Percentiles rank a stretch among this genome's conserved stretches.
Evolutionary conservation across 2,329 filamentous ascomycete genomes (phyloP).

Genomic region (Thermothelomyces thermophilus): DNA sequence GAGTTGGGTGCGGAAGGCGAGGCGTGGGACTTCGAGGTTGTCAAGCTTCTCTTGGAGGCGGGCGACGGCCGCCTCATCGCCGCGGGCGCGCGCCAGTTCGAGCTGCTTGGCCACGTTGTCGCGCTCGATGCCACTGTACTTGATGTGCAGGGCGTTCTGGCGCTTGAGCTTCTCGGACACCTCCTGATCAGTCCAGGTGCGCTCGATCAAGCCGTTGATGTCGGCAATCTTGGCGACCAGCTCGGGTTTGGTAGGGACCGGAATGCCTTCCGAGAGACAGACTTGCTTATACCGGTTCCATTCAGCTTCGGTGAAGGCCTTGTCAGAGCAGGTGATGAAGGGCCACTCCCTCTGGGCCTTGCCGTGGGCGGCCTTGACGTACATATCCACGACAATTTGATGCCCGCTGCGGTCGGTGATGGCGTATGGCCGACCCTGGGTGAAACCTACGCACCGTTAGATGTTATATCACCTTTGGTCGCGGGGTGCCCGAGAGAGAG

Average conservation of each 20-base stretch:
- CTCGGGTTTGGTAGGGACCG: constrained; percentile 64
- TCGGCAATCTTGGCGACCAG: constrained; percentile 68
- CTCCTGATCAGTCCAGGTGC: constrained; percentile 76
- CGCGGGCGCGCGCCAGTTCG: constrained; percentile 57
- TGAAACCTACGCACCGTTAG: constrained; percentile 53
- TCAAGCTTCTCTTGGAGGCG: constrained; percentile 56
- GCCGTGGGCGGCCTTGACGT: constrained; percentile 74
- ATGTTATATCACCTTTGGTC: no score
- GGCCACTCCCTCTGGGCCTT: constrained; percentile 79
- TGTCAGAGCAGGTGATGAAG: constrained; percentile 85
- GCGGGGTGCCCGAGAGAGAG: no score
- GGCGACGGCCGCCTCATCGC: constrained; percentile 52
- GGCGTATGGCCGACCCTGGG: constrained; percentile 73
- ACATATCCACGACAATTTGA: constrained; percentile 76
- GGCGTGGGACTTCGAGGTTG: constrained; percentile 58
- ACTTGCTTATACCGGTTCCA: constrained; percentile 74
- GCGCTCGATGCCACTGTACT: constrained; percentile 61
- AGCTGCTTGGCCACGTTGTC: constrained; percentile 59
- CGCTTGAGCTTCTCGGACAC: constrained; percentile 71
- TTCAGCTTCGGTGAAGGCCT: constrained; percentile 74
- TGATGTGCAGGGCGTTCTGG: constrained; percentile 60
- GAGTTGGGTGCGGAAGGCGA: constrained; percentile 65
- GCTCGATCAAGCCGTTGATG: constrained; percentile 72
- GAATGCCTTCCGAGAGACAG: constrained; percentile 63
- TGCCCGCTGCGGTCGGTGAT: constrained; percentile 69